Conservation (phyloP, 257 asterid genomes). For the Jasminum sambac region DNA sequence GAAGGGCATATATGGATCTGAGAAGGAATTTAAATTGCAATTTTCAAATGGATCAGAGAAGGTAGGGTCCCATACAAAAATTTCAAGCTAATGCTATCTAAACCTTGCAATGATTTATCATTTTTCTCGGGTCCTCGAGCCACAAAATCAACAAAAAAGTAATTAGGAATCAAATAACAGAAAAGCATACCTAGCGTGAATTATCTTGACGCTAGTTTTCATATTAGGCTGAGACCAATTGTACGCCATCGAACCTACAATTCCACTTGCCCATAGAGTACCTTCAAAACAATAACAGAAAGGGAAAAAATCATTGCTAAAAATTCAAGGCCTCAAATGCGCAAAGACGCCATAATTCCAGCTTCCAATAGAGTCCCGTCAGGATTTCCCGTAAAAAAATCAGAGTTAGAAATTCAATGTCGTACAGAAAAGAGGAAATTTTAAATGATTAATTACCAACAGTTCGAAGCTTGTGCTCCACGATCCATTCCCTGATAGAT, state of each 20-base stretch:
- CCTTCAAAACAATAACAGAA: conserved; percentile 28
- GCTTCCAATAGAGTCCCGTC: conserved; percentile 20
- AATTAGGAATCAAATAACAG: neutral
- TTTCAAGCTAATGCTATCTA: neutral
- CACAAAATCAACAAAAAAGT: neutral
- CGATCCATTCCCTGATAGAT: conserved; percentile 72
- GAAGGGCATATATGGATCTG: neutral
- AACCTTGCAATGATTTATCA: neutral
- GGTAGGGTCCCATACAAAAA: neutral
- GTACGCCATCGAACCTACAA: conserved; percentile 82
- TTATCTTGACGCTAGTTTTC: conserved; percentile 88
- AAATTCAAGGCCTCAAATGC: conserved; percentile 5
- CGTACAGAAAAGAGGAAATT: neutral
- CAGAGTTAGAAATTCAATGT: neutral
- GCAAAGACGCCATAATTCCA: conserved; percentile 9
- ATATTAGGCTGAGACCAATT: conserved; percentile 92
- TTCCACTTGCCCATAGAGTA: conserved; percentile 63
- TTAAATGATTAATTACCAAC: conserved; percentile 46
- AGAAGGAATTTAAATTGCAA: neutral
- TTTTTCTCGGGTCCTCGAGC: neutral
- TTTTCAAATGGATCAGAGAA: neutral
- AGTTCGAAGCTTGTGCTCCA: conserved; percentile 79
- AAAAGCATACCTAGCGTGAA: conserved; percentile 71
- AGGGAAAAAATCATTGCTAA: conserved; percentile 21
- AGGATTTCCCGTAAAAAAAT: neutral